Evolutionary conservation across 176 grass and related monocot genomes (phyloP), one percentile per base, ranked within the genome.

Genomic region (barley (Hordeum vulgare)): DNA sequence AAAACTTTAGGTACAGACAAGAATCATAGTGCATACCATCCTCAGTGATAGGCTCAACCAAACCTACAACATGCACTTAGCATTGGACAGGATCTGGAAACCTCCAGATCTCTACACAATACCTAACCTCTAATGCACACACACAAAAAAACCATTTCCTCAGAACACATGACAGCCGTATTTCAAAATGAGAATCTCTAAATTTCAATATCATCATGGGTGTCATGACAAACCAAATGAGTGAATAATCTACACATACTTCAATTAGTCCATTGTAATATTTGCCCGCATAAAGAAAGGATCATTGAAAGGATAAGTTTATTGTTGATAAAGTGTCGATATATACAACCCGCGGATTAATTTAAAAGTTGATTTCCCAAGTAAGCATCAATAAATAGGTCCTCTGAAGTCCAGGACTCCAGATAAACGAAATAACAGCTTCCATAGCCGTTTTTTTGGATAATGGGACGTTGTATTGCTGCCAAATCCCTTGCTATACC

Each of bases 201-300:
- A 25, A 6, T n/a, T 85, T 85, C 28, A 63, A 67, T 62, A 35
- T 49, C 44, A 26, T 25, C 74, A 69, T 29, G 12, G 24, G 33
- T 89, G 51, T 71, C 72, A 81, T 62, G 20, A 85, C 13, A 54
- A 76, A 31, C 66, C 53, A 69, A 66, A 49, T 53, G 26, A 74
- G 44, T 74, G 24, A 45, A 72, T 47, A 27, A 69, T 24, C 15
- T 51, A 51, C 33, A 41, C 18, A 75, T 21, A 13, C 23, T 76
- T 35, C 12, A 6, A 40, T 78, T 63, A 41, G 24, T 42, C 15
- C 21, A 29, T 13, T 62, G 37, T 44, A 64, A 79, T 21, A 45
- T 79, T 45, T 29, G 9, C 29, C 33, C 60, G 63, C 25, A 4
- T 64, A 64, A 63, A 79, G 58, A 64, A 6, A 47, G 6, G 23